A percentile compares a stretch with the other conserved stretches of the same genome.
These are phyloP conservation scores for Cytospora paraplurivora DNA, from an alignment of 2,329 filamentous ascomycete genomes.

Conservation along the genomic window DNA sequence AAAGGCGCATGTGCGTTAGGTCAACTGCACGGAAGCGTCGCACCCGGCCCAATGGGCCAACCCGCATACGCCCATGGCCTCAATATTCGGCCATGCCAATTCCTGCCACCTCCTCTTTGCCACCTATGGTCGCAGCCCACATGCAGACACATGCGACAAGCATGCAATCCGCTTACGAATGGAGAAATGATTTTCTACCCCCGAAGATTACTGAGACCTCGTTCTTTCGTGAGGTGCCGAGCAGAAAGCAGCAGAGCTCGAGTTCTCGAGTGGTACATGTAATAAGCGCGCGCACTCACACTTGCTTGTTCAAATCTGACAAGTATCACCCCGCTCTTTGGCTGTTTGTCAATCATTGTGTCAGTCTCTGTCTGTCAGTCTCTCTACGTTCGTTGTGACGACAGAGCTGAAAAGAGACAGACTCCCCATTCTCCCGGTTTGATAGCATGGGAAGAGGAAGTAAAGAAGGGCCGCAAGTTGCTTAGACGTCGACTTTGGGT, in stretches of 20 bases:
- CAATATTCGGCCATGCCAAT: constrained; percentile 17
- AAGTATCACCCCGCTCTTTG: neutral
- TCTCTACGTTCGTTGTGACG: neutral
- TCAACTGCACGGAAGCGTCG: constrained; percentile 12
- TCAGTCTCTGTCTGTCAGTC: neutral
- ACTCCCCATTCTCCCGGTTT: neutral
- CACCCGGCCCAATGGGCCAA: constrained; percentile 6
- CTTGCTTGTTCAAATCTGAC: neutral
- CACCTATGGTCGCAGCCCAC: constrained; percentile 16
- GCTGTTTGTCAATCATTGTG: no score
- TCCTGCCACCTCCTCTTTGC: neutral
- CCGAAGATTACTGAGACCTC: neutral
- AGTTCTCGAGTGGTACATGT: neutral
- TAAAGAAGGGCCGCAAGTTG: neutral
- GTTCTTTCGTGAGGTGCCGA: neutral
- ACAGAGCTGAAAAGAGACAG: neutral
- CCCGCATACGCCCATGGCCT: constrained; percentile 15
- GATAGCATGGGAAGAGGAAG: neutral
- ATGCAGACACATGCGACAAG: constrained; percentile 7
- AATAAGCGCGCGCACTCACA: neutral
- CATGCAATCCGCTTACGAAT: constrained; percentile 9
- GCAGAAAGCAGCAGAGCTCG: no score
- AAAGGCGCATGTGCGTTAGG: neutral
- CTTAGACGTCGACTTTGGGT: neutral
- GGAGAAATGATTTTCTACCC: constrained; percentile 19